A percentile compares a stretch with the other conserved stretches of the same genome.
Conservation (phyloP, 2,329 filamentous ascomycete genomes). For the Talaromyces sp. region DNA sequence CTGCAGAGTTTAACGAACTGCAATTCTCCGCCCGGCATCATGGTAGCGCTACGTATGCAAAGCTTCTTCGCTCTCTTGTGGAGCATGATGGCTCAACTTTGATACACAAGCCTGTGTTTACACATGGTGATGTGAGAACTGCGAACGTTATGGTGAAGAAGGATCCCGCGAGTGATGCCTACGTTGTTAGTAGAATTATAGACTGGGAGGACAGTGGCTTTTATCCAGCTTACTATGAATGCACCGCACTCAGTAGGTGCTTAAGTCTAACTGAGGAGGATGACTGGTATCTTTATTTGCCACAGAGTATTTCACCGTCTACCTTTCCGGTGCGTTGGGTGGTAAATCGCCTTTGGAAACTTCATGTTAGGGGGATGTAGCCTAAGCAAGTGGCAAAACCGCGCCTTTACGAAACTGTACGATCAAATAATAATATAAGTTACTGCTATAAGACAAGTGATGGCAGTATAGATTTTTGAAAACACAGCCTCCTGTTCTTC, state of each 20-base stretch:
- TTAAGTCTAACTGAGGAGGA: conserved; percentile 17
- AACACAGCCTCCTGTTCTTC: no score
- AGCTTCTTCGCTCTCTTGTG: conserved; percentile 19
- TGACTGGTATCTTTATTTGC: conserved; percentile 25
- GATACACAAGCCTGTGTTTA: conserved; percentile 18
- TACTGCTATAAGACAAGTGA: no score
- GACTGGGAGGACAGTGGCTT: conserved; percentile 28
- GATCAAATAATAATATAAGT: no score
- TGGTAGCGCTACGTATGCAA: conserved; percentile 17
- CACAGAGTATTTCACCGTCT: conserved; percentile 19
- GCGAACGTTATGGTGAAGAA: conserved; percentile 18
- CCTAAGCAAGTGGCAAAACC: background rate
- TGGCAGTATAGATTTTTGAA: no score
- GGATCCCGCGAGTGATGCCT: conserved; percentile 10
- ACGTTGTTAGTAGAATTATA: conserved; percentile 21
- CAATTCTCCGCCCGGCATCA: conserved; percentile 16
- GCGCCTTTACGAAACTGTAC: background rate
- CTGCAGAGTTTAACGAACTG: conserved; percentile 15
- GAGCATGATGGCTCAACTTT: conserved; percentile 9
- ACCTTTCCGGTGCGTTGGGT: conserved; percentile 17
- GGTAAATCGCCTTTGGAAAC: conserved; percentile 17
- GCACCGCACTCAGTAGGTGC: conserved; percentile 14
- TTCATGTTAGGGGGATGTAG: conserved; percentile 12
- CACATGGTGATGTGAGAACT: conserved; percentile 21
- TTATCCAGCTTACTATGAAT: conserved; percentile 25